These are phyloP conservation scores for Salix suchowensis DNA, from an alignment of 345 rosid genomes.

Conservation along the genomic window DNA sequence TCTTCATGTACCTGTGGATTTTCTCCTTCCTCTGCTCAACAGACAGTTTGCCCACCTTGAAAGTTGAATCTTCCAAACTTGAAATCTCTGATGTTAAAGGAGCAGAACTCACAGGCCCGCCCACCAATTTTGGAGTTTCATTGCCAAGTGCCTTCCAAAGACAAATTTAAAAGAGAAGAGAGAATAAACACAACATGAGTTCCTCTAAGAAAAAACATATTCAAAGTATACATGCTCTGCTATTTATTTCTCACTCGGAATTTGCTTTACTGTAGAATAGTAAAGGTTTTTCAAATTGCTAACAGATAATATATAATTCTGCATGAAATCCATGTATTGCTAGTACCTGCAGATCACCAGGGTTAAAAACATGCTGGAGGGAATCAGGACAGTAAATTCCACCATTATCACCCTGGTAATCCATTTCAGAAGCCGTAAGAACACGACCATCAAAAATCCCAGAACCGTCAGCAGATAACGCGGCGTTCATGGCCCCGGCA, in stretches of 20 bases:
- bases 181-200: neutral
- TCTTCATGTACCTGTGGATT: conserved; percentile 89
- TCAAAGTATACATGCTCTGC: neutral
- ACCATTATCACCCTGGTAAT: conserved; percentile 59
- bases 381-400: conserved; percentile 56
- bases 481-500: conserved; percentile 32
- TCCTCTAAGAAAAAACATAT: neutral
- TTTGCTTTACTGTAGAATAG: neutral
- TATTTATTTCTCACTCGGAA: neutral
- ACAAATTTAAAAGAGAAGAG: neutral
- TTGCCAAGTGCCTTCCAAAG: conserved; percentile 39
- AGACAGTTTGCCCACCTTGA: conserved; percentile 68
- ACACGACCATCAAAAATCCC: conserved; percentile 37
- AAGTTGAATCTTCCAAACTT: conserved; percentile 65
- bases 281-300: neutral
- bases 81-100: conserved; percentile 58
- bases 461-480: conserved; percentile 42
- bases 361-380: conserved; percentile 41
- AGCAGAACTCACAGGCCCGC: conserved; percentile 31
- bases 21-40: conserved; percentile 88
- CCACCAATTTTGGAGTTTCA: conserved; percentile 46
- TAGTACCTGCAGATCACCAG: conserved; percentile 64
- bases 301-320: neutral
- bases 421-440: conserved; percentile 44
- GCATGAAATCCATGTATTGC: neutral